Percentiles rank a stretch among this genome's conserved stretches.
These are phyloP conservation scores for Calycina marina DNA, from an alignment of 2,329 filamentous ascomycete genomes.

Conservation along the genomic window DNA sequence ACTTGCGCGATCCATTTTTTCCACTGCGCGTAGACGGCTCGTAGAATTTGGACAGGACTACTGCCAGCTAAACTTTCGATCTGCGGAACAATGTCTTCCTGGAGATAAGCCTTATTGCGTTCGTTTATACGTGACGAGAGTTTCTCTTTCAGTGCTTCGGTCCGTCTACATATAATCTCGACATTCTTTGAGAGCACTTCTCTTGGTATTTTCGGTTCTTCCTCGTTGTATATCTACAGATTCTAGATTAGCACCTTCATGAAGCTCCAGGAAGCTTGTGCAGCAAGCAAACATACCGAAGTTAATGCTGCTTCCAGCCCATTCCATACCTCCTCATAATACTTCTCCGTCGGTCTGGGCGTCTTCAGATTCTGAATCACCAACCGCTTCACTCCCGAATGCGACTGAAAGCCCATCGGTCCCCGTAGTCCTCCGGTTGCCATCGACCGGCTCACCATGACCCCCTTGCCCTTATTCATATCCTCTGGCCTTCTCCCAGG, in stretches of 20 bases:
- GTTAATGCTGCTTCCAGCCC: slow-evolving; percentile 62
- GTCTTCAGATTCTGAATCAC: slow-evolving; percentile 84
- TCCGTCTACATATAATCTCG: slow-evolving; percentile 79
- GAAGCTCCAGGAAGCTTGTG: neutral
- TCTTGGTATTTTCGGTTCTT: slow-evolving; percentile 53
- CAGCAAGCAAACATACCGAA: slow-evolving; percentile 22
- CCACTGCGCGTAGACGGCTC: slow-evolving; percentile 46
- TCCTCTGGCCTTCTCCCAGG: slow-evolving; percentile 4
- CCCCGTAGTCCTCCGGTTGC: slow-evolving; percentile 15
- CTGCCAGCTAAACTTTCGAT: slow-evolving; percentile 35
- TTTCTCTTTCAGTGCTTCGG: slow-evolving; percentile 50
- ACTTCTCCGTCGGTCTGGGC: slow-evolving; percentile 50
- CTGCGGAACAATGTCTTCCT: slow-evolving; percentile 38
- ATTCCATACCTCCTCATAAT: slow-evolving; percentile 61
- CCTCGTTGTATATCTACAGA: slow-evolving; percentile 48
- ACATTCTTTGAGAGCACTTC: slow-evolving; percentile 83
- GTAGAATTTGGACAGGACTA: slow-evolving; percentile 49
- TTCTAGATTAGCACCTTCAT: neutral
- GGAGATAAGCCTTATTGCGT: slow-evolving; percentile 55
- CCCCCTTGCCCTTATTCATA: slow-evolving; percentile 15
- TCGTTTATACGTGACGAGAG: slow-evolving; percentile 52
- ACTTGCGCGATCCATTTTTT: slow-evolving; percentile 63
- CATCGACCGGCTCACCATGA: slow-evolving; percentile 7
- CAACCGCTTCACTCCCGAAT: slow-evolving; percentile 67
- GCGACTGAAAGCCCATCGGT: slow-evolving; percentile 45